Evolutionary conservation across 352 stramenopile genomes (phyloP).

Genomic region (Pythium aphanidermatum): DNA sequence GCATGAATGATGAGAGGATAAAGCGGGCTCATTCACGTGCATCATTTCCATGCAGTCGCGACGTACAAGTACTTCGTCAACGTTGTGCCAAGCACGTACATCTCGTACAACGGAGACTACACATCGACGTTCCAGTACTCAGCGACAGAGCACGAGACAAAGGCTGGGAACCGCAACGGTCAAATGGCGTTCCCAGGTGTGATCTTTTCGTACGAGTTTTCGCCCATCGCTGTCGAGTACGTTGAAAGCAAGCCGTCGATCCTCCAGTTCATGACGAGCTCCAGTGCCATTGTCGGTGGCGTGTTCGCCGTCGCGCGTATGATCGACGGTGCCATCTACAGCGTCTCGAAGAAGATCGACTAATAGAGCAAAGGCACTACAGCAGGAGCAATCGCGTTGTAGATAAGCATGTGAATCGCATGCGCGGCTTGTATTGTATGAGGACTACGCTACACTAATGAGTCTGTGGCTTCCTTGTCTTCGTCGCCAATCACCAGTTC

Average conservation of each 20-base stretch:
- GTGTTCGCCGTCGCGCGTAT: constrained; percentile 85
- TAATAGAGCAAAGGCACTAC: constrained; percentile 31
- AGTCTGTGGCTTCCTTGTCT: too few relatives aligned
- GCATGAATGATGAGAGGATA: not conserved
- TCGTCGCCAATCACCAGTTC: not conserved
- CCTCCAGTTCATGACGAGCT: constrained; percentile 83
- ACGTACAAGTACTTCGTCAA: constrained; percentile 89
- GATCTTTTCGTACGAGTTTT: constrained; percentile 88
- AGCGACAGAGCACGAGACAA: constrained; percentile 72
- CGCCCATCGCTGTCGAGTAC: constrained; percentile 85
- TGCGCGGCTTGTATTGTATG: too few relatives aligned
- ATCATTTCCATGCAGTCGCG: constrained; percentile 45
- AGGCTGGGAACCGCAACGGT: constrained; percentile 28
- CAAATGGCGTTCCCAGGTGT: constrained; percentile 75
- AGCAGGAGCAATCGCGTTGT: not conserved
- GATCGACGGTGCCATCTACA: constrained; percentile 85
- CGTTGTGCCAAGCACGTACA: constrained; percentile 80
- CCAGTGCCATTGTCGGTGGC: constrained; percentile 80
- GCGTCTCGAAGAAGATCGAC: constrained; percentile 85
- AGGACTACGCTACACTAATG: not conserved
- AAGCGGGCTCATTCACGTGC: not conserved
- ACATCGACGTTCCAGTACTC: constrained; percentile 86
- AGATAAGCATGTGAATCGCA: too few relatives aligned
- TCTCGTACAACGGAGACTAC: constrained; percentile 62
- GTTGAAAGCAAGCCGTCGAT: constrained; percentile 80